A percentile compares a stretch with the other conserved stretches of the same genome.
Evolutionary conservation across 139 green algal genomes (phyloP).

Genomic region (Tetraselmis chui): DNA sequence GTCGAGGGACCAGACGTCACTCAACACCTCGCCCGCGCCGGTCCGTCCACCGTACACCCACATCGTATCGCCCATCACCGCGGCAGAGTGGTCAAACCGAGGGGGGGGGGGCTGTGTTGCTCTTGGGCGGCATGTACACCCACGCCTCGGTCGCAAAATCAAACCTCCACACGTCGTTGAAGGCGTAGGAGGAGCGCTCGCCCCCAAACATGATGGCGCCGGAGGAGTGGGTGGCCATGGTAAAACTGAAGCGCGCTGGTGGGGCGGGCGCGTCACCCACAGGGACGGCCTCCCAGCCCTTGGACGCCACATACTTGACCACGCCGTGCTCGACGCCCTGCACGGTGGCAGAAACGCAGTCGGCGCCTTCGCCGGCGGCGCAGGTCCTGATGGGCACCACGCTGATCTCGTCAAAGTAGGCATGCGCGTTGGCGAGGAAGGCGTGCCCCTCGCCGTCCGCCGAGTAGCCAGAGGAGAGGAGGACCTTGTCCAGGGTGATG

Average conservation of each 20-base stretch:
- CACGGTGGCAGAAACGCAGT: neutral
- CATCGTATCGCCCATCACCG: conserved; percentile 11
- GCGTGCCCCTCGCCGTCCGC: neutral
- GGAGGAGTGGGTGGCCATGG: neutral
- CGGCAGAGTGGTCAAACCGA: conserved; percentile 17
- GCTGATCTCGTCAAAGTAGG: conserved; percentile 20
- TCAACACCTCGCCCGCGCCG: neutral
- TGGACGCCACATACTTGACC: neutral
- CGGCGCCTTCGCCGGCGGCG: neutral
- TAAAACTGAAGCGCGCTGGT: neutral
- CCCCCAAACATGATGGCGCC: conserved; percentile 26
- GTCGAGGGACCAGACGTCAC: conserved; percentile 19
- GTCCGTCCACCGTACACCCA: conserved; percentile 13
- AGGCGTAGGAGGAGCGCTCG: conserved; percentile 15
- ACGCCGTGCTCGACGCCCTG: neutral
- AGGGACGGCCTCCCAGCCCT: neutral
- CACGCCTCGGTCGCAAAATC: conserved; percentile 8
- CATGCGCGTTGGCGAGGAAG: neutral
- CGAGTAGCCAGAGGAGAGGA: conserved; percentile 2
- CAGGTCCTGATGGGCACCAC: neutral
- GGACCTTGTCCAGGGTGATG: conserved; percentile 10
- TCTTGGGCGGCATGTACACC: conserved; percentile 3
- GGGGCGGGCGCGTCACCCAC: neutral
- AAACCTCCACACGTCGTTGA: conserved; percentile 31
- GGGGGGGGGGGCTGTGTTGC: neutral